Evolutionary conservation across 306 rosid species (phyloP).

Genomic region (Prunus kanzakura): DNA sequence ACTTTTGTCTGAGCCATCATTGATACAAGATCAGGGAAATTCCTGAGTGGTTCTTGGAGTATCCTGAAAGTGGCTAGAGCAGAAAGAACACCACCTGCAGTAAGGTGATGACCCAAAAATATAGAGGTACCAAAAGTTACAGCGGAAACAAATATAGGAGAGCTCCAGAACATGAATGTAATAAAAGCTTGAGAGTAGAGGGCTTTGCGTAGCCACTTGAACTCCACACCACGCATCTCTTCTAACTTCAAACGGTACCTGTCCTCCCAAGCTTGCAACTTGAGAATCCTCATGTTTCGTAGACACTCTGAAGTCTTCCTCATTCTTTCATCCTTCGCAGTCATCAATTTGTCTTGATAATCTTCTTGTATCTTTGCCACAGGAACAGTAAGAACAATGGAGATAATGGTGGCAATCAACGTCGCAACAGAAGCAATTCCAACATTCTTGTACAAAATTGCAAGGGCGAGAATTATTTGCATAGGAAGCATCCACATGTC

Average conservation of each 20-base stretch:
- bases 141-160: slow-evolving; percentile 96
- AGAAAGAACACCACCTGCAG: slow-evolving; percentile 97
- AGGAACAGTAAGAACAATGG: slow-evolving; percentile 79
- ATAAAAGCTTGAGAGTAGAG: slow-evolving; percentile 97
- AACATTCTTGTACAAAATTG: slow-evolving; percentile 91
- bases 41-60: slow-evolving; percentile 99
- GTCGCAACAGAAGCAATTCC: slow-evolving; percentile 94
- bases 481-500: slow-evolving; percentile 99
- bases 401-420: slow-evolving; percentile 83
- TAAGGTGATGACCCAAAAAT: slow-evolving; percentile 75
- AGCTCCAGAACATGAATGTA: slow-evolving; percentile 99
- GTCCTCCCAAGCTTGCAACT: slow-evolving; percentile 99
- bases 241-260: slow-evolving; percentile 71
- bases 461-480: slow-evolving; percentile 92
- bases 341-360: slow-evolving; percentile 92
- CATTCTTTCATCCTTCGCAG: slow-evolving; percentile 99
- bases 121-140: slow-evolving; percentile 86
- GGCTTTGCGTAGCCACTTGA: slow-evolving; percentile 90
- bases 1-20: slow-evolving; percentile 99
- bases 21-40: slow-evolving; percentile 95
- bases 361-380: slow-evolving; percentile 84
- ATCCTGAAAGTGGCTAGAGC: slow-evolving; percentile 98
- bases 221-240: slow-evolving; percentile 95
- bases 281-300: slow-evolving; percentile 95
- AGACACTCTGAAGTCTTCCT: slow-evolving; percentile 93